Base-by-base conservation (phyloP, 108 stramenopile species). In the Fragilaria crotonensis region DNA sequence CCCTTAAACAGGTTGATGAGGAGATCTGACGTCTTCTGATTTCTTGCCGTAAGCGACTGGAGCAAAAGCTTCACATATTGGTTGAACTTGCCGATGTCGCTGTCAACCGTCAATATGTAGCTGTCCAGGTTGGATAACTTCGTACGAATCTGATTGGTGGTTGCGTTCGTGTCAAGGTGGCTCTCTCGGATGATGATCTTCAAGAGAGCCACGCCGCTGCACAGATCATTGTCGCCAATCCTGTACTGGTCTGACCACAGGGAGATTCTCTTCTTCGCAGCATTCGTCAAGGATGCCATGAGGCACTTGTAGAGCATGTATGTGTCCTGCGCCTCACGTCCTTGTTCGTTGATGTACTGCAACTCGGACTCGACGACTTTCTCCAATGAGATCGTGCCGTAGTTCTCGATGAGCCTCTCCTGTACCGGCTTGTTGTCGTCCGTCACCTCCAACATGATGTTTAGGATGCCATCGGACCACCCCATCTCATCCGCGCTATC, bases 1-100 rank as follows among this genome's bases (percentile, higher is more conserved):
- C 61, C 70, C 23, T 67, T 57, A 66, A 76, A 71, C 44, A 77
- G 76, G 48, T 72, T 72, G 36, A 52, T n/a, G 11, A 72, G 1
- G 9, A 77, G 30, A 44, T 68, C 45, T n/a, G 54, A 9, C 9
- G 64, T 57, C 19, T 4, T 5, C 27, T 66, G 29, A 30, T 53
- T 53, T 18, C 68, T 27, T 2, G 70, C 46, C 0, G 5, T 14
- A 9, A 78, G 63, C 1, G 22, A 54, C 0, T 54, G 14, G n/a
- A n/a, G n/a, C 1, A 61, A 23, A 2, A 45, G 29, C 5, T 21
- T 32, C 14, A 44, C 9, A n/a, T 72, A 70, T 22, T 70, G 17
- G 17, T 56, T 78, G 62, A 62, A 78, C 67, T 64, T 54, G 7
- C n/a, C 18, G 36, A 75, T 56, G 54, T 75, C 48, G 14, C 14